Conservation (phyloP, 2,329 filamentous ascomycete genomes). For the Cryphonectria radicalis region DNA sequence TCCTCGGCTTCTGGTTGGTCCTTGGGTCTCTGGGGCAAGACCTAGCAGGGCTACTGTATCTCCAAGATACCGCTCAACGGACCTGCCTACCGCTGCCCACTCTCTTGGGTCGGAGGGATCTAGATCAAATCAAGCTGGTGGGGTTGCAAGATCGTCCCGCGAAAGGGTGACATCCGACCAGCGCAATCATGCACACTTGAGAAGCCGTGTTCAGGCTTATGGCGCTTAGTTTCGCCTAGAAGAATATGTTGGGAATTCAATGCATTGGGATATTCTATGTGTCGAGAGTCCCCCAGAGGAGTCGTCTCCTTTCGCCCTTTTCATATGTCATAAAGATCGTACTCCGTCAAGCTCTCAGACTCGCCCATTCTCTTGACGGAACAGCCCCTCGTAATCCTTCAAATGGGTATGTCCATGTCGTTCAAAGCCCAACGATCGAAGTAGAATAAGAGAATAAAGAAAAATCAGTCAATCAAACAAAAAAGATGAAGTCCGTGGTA, state of each 20-base stretch:
- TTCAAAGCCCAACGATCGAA: conserved; percentile 10
- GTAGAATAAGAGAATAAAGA: background rate
- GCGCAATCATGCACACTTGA: background rate
- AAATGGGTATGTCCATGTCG: conserved; percentile 17
- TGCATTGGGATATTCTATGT: conserved; percentile 21
- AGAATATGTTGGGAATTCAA: conserved; percentile 7
- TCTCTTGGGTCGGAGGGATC: background rate
- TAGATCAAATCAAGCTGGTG: conserved; percentile 5
- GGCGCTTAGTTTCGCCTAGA: background rate
- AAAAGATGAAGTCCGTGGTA: background rate
- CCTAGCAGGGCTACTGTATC: background rate
- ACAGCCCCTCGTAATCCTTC: conserved; percentile 6
- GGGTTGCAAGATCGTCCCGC: conserved; percentile 13
- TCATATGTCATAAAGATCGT: conserved; percentile 28
- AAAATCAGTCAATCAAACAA: background rate
- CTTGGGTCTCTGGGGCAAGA: background rate
- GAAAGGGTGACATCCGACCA: conserved; percentile 9
- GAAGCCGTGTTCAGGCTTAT: background rate
- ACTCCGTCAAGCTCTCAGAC: conserved; percentile 11
- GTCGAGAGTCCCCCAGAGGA: conserved; percentile 6
- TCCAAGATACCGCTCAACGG: conserved; percentile 3
- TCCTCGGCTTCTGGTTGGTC: conserved; percentile 7
- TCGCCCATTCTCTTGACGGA: background rate
- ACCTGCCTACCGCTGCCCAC: conserved; percentile 8
- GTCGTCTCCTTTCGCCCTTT: conserved; percentile 5